A percentile compares a stretch with the other conserved stretches of the same genome.
Conservation (phyloP, 108 stramenopile genomes). For the Aurantiochytrium sp. region DNA sequence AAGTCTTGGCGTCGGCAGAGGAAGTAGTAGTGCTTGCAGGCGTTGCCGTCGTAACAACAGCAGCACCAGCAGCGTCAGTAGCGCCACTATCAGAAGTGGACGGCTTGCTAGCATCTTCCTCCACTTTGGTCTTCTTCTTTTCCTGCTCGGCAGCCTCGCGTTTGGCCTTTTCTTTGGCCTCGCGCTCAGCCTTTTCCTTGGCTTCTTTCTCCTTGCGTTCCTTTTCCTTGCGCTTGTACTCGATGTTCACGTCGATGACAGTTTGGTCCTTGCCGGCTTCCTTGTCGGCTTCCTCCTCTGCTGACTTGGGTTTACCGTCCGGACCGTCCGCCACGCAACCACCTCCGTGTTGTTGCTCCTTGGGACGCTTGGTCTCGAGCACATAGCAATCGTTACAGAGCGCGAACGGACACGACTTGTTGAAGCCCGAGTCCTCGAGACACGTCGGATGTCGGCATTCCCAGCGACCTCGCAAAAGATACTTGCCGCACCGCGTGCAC, state of each 20-base stretch:
- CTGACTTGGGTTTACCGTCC: not conserved
- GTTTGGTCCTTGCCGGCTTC: not conserved
- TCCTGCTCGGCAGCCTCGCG: not conserved
- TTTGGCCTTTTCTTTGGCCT: not conserved
- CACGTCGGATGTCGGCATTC: not conserved
- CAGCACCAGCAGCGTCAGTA: too few relatives aligned
- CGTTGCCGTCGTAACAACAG: too few relatives aligned
- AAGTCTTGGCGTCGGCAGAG: too few relatives aligned
- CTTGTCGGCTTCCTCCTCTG: not conserved
- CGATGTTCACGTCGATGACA: not conserved
- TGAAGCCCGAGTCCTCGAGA: not conserved
- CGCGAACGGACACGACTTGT: not conserved
- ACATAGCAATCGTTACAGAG: not conserved
- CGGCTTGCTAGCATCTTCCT: not conserved
- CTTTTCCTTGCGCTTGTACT: constrained; percentile 23
- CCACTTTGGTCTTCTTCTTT: not conserved
- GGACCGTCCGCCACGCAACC: not conserved
- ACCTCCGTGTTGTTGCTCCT: constrained; percentile 2
- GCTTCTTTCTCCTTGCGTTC: constrained; percentile 44
- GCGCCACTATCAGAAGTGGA: too few relatives aligned
- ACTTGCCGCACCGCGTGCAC: constrained; percentile 3
- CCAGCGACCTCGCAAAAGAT: not conserved
- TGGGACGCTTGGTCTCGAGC: not conserved
- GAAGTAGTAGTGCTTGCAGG: too few relatives aligned
- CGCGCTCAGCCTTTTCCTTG: constrained; percentile 42